These are phyloP conservation scores for Oryza australiensis DNA, from an alignment of 176 grass and related monocot species.

Conservation along the genomic window DNA sequence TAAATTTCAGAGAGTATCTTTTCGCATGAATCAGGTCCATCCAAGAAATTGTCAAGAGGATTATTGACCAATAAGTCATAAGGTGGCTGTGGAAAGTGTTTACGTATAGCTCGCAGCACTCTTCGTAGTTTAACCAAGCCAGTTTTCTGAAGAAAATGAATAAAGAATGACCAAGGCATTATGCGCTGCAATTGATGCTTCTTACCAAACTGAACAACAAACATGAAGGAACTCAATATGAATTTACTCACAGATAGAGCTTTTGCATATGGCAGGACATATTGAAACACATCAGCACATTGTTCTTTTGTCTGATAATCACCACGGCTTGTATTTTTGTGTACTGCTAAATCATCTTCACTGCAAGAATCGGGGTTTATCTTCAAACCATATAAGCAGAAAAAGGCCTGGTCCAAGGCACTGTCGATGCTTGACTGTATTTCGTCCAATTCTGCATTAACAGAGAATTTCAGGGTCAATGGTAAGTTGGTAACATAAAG, in stretches of 20 bases:
- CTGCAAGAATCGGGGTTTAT: slow-evolving; percentile 93
- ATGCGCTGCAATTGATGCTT: slow-evolving; percentile 19
- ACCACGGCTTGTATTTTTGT: slow-evolving; percentile 94
- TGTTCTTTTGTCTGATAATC: slow-evolving; percentile 99
- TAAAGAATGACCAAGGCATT: slow-evolving; percentile 30
- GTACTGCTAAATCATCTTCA: slow-evolving; percentile 86
- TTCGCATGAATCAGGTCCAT: slow-evolving; percentile 88
- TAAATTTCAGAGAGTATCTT: slow-evolving; percentile 72
- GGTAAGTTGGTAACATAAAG: neutral
- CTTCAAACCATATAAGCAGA: slow-evolving; percentile 97
- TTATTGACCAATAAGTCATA: slow-evolving; percentile 68
- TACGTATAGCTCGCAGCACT: slow-evolving; percentile 91
- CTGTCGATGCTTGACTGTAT: slow-evolving; percentile 79
- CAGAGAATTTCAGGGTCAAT: slow-evolving; percentile 35
- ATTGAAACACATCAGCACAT: slow-evolving; percentile 99
- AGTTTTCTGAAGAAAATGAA: slow-evolving; percentile 75
- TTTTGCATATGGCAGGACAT: slow-evolving; percentile 92
- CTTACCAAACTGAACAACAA: slow-evolving; percentile 24
- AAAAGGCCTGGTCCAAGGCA: slow-evolving; percentile 96
- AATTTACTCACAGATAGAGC: slow-evolving; percentile 78
- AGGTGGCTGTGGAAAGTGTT: slow-evolving; percentile 91
- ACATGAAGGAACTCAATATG: slow-evolving; percentile 4
- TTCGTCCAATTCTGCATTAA: slow-evolving; percentile 80
- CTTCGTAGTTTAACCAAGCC: slow-evolving; percentile 92
- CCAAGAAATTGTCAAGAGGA: slow-evolving; percentile 83